A percentile compares a stretch with the other conserved stretches of the same genome.
These are phyloP conservation scores for Mortierella sp. DNA, from an alignment of 371 early-diverging fungal species.

Conservation along the genomic window DNA sequence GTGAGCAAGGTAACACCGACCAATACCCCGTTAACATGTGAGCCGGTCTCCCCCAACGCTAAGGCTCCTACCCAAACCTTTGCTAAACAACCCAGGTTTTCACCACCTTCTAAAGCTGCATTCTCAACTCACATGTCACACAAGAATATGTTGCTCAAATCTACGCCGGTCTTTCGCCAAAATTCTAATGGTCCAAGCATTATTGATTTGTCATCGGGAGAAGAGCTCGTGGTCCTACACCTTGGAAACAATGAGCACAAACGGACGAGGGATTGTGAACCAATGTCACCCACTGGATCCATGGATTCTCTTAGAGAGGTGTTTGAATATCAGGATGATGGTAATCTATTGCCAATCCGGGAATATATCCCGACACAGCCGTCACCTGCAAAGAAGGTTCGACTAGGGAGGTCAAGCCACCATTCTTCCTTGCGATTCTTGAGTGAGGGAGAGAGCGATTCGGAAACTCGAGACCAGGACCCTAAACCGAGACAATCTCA, in stretches of 20 bases:
- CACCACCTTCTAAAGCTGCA: not conserved
- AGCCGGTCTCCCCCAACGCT: not conserved
- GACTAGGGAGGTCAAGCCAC: constrained; percentile 12
- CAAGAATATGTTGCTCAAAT: not conserved
- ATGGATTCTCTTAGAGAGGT: constrained; percentile 21
- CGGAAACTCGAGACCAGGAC: not conserved
- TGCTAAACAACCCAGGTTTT: not conserved
- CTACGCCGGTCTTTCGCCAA: not conserved
- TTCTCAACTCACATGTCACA: constrained; percentile 1
- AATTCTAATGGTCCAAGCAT: constrained; percentile 42
- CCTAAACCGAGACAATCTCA: not conserved
- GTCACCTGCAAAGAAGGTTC: constrained; percentile 33
- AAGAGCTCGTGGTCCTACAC: constrained; percentile 46
- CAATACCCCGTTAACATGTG: not conserved
- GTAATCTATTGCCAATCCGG: constrained; percentile 28
- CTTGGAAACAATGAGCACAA: constrained; percentile 49
- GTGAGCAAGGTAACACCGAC: not conserved
- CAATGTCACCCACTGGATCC: not conserved
- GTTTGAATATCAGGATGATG: constrained; percentile 40
- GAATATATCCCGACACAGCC: constrained; percentile 20
- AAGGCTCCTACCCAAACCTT: not conserved
- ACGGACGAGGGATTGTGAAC: constrained; percentile 35
- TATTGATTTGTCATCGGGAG: constrained; percentile 55
- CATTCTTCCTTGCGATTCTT: constrained; percentile 19
- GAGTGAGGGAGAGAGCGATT: constrained; percentile 18